Evolutionary conservation across 495 filamentous ascomycete species (phyloP).

Genomic region (Paragyromitra xinjiangensis): DNA sequence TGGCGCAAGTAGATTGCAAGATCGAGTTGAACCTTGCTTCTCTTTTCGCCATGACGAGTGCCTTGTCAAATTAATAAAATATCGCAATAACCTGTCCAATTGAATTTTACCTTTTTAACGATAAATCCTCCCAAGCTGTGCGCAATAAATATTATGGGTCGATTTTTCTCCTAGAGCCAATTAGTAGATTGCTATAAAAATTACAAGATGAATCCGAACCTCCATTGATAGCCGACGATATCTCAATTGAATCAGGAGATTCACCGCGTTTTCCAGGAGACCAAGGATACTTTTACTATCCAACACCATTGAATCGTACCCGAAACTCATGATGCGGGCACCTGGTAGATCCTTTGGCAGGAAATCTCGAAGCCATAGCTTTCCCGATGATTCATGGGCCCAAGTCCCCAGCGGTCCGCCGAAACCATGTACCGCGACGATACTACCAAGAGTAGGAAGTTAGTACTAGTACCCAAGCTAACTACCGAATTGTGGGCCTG

Average conservation of each 20-base stretch:
- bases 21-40: constrained; percentile 33
- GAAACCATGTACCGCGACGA: constrained; percentile 56
- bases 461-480: neutral
- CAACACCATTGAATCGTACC: constrained; percentile 51
- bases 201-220: constrained; percentile 23
- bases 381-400: constrained; percentile 43
- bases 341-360: constrained; percentile 53
- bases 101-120: constrained; percentile 40
- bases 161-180: constrained; percentile 26
- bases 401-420: constrained; percentile 48
- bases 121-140: constrained; percentile 50
- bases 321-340: constrained; percentile 58
- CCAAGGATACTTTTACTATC: constrained; percentile 23
- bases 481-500: neutral
- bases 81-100: neutral
- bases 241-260: constrained; percentile 40
- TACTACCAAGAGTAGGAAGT: constrained; percentile 27
- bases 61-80: constrained; percentile 24
- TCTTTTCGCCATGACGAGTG: constrained; percentile 37
- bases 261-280: constrained; percentile 27
- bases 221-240: constrained; percentile 41
- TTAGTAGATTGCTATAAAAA: constrained; percentile 4
- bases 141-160: constrained; percentile 51
- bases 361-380: constrained; percentile 55
- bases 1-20: constrained; percentile 42